Base-by-base conservation (phyloP, 2,329 filamentous ascomycete genomes). In the Leptographium radiaticola region DNA sequence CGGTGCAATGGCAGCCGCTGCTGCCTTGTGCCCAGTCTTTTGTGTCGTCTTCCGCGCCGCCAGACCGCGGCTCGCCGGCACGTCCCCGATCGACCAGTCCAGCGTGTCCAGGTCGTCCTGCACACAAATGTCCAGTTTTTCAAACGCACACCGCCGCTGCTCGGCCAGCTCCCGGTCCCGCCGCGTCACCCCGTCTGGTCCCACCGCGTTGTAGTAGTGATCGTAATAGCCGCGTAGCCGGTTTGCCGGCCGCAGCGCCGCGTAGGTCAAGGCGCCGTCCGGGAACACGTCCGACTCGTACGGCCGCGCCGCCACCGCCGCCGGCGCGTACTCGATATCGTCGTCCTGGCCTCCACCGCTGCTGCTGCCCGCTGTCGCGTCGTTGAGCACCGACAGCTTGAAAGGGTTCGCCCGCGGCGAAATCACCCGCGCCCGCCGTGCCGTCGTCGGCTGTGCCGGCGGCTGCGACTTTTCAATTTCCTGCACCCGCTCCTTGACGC, bases 271-370 rank as follows among this genome's bases (percentile, higher is more conserved):
- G 47, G 71, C 73, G 1, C 71, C 74, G 47, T 74, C 69, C 6
- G 82, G 81, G 57, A 86, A 80, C 55, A 86, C 75, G 53, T 88
- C 84, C 20, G 84, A 86, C 60, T 84, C 75, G 62, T 87, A 87
- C 0, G 79, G 78, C 12, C 81, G 70, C n/a, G 81, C 75, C 59
- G 76, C 77, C 1, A 83, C 77, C 56, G 75, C 83, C 0, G 89
- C 88, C 7, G 91, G 89, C 65, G 89, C 89, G 66, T 95, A 95
- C 72, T 97, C 93, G 56, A 91, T 81, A 53, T 96, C 90, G 31
- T 83, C 81, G 46, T 87, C 90, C 30, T 83, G 81, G 44, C 86
- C 79, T 30, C 75, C 71, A 15, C 70, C 61, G 3, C 65, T 63
- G 33, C 30, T 30, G 33, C 11, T 13, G 16, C 11, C 30, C 4